A percentile compares a stretch with the other conserved stretches of the same genome.
Evolutionary conservation across 257 asterid genomes (phyloP).

Genomic region (Solanum okadae): DNA sequence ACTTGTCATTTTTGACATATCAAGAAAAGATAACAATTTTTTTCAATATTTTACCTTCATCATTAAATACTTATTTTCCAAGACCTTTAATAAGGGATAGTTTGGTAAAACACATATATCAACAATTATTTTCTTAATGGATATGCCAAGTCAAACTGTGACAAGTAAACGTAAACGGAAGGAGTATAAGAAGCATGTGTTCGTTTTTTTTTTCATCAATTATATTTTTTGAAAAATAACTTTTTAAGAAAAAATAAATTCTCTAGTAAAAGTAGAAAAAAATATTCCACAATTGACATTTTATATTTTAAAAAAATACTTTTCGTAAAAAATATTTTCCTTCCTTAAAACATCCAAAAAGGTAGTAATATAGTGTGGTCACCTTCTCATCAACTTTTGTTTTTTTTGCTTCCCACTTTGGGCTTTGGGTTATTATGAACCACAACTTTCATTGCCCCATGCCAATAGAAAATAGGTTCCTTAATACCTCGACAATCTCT

Average conservation of each 20-base stretch:
- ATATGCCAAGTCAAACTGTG: too few relatives aligned
- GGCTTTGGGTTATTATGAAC: background rate
- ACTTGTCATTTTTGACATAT: too few relatives aligned
- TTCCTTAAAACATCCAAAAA: background rate
- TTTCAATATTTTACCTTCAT: too few relatives aligned
- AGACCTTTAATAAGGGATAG: too few relatives aligned
- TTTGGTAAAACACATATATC: too few relatives aligned
- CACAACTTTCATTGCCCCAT: background rate
- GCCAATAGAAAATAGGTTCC: background rate
- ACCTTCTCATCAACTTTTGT: background rate
- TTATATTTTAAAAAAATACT: too few relatives aligned
- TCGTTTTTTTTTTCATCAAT: background rate
- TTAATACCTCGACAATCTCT: background rate
- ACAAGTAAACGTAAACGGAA: fast-evolving
- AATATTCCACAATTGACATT: too few relatives aligned
- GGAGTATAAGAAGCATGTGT: background rate
- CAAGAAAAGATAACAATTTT: too few relatives aligned
- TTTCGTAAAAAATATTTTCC: background rate
- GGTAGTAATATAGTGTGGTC: background rate
- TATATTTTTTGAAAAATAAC: too few relatives aligned
- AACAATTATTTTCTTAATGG: too few relatives aligned
- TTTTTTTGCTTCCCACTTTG: background rate
- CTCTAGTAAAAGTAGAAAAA: background rate
- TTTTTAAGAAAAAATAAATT: background rate
- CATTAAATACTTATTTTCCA: too few relatives aligned